Percentiles rank a stretch among this genome's conserved stretches.
phyloP scores from a whole-genome alignment of 306 rosid species.

The Ceratonia siliqua region DNA sequence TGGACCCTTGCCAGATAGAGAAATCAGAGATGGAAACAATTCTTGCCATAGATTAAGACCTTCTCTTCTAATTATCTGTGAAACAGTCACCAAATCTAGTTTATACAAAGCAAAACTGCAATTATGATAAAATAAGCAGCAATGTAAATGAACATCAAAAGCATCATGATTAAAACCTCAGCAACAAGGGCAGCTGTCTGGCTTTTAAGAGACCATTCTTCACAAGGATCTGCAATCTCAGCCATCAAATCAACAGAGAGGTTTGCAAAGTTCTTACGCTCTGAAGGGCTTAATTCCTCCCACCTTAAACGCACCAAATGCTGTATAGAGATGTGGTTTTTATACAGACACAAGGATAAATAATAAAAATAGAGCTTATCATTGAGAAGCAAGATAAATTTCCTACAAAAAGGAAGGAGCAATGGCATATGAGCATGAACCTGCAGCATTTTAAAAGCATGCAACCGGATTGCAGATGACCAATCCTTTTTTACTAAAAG shows the following conservation, averaged over 20 bases:
- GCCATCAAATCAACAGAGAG: slow-evolving; percentile 78
- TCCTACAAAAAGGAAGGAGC: slow-evolving; percentile 19
- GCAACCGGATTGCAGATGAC: slow-evolving; percentile 95
- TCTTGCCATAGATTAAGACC: slow-evolving; percentile 80
- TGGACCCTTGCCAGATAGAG: slow-evolving; percentile 87
- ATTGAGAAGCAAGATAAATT: slow-evolving; percentile 5
- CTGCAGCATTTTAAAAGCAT: slow-evolving; percentile 95
- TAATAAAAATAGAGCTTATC: slow-evolving; percentile 1
- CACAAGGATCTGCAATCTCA: slow-evolving; percentile 80
- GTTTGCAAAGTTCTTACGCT: slow-evolving; percentile 72
- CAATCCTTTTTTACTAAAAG: slow-evolving; percentile 77
- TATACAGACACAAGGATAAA: slow-evolving; percentile 24
- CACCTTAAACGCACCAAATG: slow-evolving; percentile 94
- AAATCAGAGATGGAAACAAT: slow-evolving; percentile 65
- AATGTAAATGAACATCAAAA: slow-evolving; percentile 25
- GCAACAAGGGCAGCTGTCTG: slow-evolving; percentile 98
- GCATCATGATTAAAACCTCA: slow-evolving; percentile 57
- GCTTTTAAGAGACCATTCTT: slow-evolving; percentile 96
- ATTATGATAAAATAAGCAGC: slow-evolving; percentile 16
- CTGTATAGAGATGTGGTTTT: slow-evolving; percentile 46
- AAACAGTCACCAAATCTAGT: slow-evolving; percentile 30
- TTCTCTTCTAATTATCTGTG: slow-evolving; percentile 89
- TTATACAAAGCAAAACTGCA: slow-evolving; percentile 22
- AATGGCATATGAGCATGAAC: slow-evolving; percentile 44
- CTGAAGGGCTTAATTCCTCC: slow-evolving; percentile 78